phyloP scores from a whole-genome alignment of 1,284 basidiomycete genomes.

The Melanopsichium pennsylvanicum region DNA sequence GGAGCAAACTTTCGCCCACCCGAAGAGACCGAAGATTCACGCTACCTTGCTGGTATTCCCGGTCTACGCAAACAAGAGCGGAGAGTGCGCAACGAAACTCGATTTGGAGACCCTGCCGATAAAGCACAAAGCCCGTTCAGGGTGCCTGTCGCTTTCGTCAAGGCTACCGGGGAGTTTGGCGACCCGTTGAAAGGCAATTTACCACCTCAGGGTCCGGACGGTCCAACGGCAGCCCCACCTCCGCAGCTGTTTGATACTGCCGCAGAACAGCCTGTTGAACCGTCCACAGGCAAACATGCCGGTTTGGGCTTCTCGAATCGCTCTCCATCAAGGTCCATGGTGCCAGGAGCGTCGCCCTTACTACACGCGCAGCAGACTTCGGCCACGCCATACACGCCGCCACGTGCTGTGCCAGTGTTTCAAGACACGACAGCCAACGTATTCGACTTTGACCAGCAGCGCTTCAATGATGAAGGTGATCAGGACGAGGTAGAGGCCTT shows the following conservation, averaged over 20 bases:
- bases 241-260: conserved; percentile 14
- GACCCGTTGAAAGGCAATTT: conserved; percentile 33
- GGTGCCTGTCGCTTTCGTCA: conserved; percentile 52
- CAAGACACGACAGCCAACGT: not conserved
- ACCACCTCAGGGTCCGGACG: conserved; percentile 14
- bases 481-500: conserved; percentile 44
- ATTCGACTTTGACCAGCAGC: conserved; percentile 13
- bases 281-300: conserved; percentile 20
- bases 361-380: not conserved
- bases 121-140: conserved; percentile 24
- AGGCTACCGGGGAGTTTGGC: conserved; percentile 41
- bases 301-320: conserved; percentile 49
- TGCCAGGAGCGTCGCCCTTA: not conserved
- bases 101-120: conserved; percentile 37
- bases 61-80: conserved; percentile 26
- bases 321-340: conserved; percentile 8
- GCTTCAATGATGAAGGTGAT: conserved; percentile 3
- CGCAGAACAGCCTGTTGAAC: conserved; percentile 11
- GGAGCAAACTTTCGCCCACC: conserved; percentile 36
- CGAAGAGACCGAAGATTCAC: conserved; percentile 45
- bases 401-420: conserved; percentile 10
- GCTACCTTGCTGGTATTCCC: conserved; percentile 45
- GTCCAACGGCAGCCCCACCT: not conserved
- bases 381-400: conserved; percentile 16
- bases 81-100: conserved; percentile 12